Conservation (phyloP, 257 asterid genomes). For the Apocynum venetum region DNA sequence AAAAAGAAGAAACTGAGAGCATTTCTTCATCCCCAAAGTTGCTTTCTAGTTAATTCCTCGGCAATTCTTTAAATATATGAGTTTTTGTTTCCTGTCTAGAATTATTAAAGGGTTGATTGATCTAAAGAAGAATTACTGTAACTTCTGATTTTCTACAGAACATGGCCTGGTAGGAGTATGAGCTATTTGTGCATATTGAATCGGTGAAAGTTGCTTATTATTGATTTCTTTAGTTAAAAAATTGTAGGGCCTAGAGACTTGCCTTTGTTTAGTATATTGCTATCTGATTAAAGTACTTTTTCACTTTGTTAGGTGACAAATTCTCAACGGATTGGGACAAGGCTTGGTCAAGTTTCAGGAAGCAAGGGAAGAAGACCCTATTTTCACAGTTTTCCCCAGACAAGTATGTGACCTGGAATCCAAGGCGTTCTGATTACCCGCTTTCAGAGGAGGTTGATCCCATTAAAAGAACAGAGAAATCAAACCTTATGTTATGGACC, state of each 20-base stretch:
- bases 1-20: too few species aligned
- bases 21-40: background rate
- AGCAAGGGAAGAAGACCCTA: conserved; percentile 64
- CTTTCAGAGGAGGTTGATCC: conserved; percentile 93
- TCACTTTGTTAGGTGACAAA: conserved; percentile 46
- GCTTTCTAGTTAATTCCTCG: background rate
- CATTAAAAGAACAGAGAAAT: conserved; percentile 81
- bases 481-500: conserved; percentile 84
- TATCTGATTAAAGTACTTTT: background rate
- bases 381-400: conserved; percentile 68
- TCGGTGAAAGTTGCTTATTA: background rate
- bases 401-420: conserved; percentile 94
- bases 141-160: background rate
- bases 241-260: background rate
- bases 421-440: conserved; percentile 73
- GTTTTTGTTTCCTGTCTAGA: background rate
- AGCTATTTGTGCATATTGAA: background rate
- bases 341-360: conserved; percentile 89
- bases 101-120: background rate
- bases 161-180: background rate
- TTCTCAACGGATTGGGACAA: conserved; percentile 90
- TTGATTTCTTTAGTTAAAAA: background rate
- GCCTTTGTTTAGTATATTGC: background rate
- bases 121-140: background rate
- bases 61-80: background rate